Evolutionary conservation across 495 filamentous ascomycete species (phyloP), one percentile per base, ranked within the genome.

Genomic region (Hyaloscypha bicolor): DNA sequence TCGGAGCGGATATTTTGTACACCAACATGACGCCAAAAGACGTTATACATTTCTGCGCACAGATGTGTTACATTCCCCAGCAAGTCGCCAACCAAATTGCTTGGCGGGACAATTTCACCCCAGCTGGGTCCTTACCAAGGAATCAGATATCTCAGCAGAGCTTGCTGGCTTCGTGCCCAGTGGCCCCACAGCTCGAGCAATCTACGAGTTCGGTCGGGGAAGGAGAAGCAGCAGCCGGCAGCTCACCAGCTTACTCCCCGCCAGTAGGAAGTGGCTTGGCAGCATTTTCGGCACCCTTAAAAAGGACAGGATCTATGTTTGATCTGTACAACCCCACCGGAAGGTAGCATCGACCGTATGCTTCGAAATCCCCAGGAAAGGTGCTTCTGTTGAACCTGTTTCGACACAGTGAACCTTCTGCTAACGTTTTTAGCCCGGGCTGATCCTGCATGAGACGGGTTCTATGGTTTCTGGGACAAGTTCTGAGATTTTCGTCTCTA

Each of bases 11-110:
- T 6, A 55, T 67, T 32, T 8, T 51, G 19, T 21, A 56, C 29
- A 66, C 59, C 37, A 16, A 35, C 11, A 64, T 64, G 61, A 52
- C 66, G 22, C 21, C 63, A 52, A 60, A 56, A 56, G 64, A 64
- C 22, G 30, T 64, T 5, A 56, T 71, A 11, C 53, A 59, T 3
- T 63, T 66, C 39, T 58, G 68, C 39, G 31, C 48, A n/a, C 21
- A 48, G 8, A 29, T 31, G 6, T 45, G 51, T 16, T 62, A 58
- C 22, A 33, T 64, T 25, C 4, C 62, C 2, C 51, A 30, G n/a
- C 14, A n/a, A 12, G n/a, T 19, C 32, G 52, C 25, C 19, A 42
- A 59, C 51, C 25, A 30, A 30, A 56, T 29, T 31, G 21, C 21
- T 29, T 6, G 53, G 9, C 4, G 9, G 22, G 4, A 56, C 16